Evolutionary conservation across 257 asterid species (phyloP).

Genomic region (Solanum sitiens): DNA sequence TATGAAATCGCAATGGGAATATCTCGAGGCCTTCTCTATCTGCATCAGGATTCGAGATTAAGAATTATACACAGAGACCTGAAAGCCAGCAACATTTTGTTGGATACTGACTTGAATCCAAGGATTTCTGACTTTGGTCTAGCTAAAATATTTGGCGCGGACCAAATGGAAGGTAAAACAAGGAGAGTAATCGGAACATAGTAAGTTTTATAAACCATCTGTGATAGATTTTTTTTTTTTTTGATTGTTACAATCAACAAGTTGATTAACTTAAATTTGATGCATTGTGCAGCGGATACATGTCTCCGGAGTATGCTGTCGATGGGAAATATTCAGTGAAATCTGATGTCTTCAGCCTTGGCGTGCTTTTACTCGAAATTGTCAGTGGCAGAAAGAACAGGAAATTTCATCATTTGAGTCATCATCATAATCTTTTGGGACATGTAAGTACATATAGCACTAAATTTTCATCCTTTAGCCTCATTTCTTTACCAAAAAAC

Average conservation of each 20-base stretch:
- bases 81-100: slow-evolving; percentile 14
- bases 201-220: not conserved
- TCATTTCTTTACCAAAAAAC: not conserved
- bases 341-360: slow-evolving; percentile 16
- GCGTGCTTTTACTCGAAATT: slow-evolving; percentile 6
- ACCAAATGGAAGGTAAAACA: slow-evolving; percentile 9
- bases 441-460: slow-evolving; percentile 3
- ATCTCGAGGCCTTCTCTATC: slow-evolving; percentile 21
- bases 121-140: slow-evolving; percentile 14
- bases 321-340: slow-evolving; percentile 8
- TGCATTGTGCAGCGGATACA: slow-evolving; percentile 10
- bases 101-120: slow-evolving; percentile 11
- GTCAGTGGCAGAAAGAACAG: slow-evolving; percentile 15
- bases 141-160: slow-evolving; percentile 6
- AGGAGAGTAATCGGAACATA: slow-evolving; percentile 14
- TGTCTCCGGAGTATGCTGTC: slow-evolving; percentile 12
- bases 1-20: slow-evolving; percentile 15
- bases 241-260: not conserved
- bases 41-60: slow-evolving; percentile 19
- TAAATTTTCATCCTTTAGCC: not conserved
- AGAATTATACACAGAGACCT: slow-evolving; percentile 13
- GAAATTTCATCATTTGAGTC: not conserved
- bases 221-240: not conserved
- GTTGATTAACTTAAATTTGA: not conserved
- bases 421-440: slow-evolving; percentile 15